Evolutionary conservation across 1,284 basidiomycete genomes (phyloP), one percentile per base, ranked within the genome.

Genomic region (Pseudozyma sp.): DNA sequence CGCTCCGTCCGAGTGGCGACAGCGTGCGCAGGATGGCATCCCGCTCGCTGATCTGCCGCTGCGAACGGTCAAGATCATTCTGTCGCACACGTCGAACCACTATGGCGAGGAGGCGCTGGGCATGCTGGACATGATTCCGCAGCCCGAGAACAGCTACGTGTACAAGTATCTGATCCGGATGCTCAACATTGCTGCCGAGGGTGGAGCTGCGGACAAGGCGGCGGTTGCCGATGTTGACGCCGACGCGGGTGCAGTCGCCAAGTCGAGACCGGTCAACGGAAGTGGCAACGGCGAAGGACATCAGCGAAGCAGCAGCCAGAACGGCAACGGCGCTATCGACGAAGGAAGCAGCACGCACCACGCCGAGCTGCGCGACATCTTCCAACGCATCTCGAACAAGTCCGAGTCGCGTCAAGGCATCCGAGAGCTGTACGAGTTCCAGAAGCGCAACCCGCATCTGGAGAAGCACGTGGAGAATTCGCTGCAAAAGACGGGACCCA

Each of bases 11-110:
- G 94, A 98, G 85, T 99, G 95, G 94, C 90, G 95, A 53, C 90
- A 92, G 17, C 88, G 97, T 64, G 92, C 94, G 3, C 91, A 91
- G 5, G 94, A 94, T 81, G 92, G 92, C 68, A 89, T 98, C 0
- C 94, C 96, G 3, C 92, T 97, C 78, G 94, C 94, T 43, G 97
- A 99, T 81, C 92, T 99, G 92, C 97, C 97, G 2, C 86, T 99
- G 75, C 89, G 96, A 61, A 99, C 97, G 1, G 92, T 98, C 85
- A 99, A 99, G 87, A 80, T 81, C 37, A 79, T 83, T 19, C 62
- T 84, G 8, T 72, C 70, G 31, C 95, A 82, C 54, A 58, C 80
- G n/a, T 68, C 65, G 8, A 75, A 75, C 30, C 56, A 66, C 31
- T 73, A 73, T 46, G 78, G 78, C 9, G 82, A 84, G 29, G 75